Base-by-base conservation (phyloP, 371 early-diverging fungal genomes). In the Rhizopus stolonifer region DNA sequence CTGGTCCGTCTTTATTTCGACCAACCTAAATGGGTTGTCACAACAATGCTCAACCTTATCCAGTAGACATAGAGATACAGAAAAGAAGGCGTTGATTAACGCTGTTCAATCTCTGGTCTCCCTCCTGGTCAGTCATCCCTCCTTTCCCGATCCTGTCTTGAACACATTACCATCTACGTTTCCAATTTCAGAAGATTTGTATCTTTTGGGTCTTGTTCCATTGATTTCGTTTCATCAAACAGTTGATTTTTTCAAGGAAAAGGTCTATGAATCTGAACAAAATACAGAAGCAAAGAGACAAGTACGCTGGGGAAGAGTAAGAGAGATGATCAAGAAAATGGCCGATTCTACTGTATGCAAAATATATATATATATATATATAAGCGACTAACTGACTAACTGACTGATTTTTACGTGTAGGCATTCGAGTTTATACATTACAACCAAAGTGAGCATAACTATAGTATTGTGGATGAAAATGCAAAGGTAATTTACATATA, bases 401-500 rank as follows among this genome's bases (percentile, higher is more conserved):
- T 10, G 26, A n/a, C n/a, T n/a, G n/a, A n/a, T n/a, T n/a, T n/a
- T 36, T 36, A 36, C 15, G 6, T 36, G 5, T 9, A 79, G 77
- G 57, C 77, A 2, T 70, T 80, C 59, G 73, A 72, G 26, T 77
- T 83, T 46, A 70, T 82, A 19, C 70, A 71, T 54, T 78, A 73
- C 32, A 72, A 75, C 38, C 74, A 69, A 46, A 51, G 43, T 1
- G 79, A 79, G 17, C 80, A 77, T 42, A 68, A 61, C 14, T 85
- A 81, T 55, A 70, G 62, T 21, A 74, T 85, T 1, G 53, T 76
- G 24, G 85, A 85, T 49, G 81, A 81, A 54, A 79, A 79, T 46
- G 67, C 76, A n/a, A 79, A 80, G 67, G 78, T 79, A 60, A 4
- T 7, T 10, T 29, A 29, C 10, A 29, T 29, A 10, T 10, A 7